These are phyloP conservation scores for Orbilia brochopaga DNA, from an alignment of 2,329 filamentous ascomycete species.

Conservation along the genomic window DNA sequence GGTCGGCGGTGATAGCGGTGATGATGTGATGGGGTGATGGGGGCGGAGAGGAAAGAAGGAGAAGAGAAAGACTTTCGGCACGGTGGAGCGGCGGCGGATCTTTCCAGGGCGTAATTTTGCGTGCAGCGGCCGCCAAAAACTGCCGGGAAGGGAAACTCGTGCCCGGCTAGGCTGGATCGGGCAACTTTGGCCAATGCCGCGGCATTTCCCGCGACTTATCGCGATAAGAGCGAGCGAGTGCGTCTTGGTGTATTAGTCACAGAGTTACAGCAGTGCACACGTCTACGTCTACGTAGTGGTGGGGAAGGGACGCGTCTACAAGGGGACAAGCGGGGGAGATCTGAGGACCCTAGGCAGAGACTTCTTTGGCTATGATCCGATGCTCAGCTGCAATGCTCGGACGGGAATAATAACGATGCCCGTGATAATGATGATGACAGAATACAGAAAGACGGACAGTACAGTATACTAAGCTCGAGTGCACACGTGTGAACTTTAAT, in stretches of 20 bases:
- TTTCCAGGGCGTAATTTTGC: conserved; percentile 7
- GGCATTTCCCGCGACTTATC: conserved; percentile 12
- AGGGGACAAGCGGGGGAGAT: no score
- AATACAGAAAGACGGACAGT: background rate
- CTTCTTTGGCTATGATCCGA: background rate
- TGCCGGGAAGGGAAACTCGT: background rate
- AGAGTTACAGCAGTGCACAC: no score
- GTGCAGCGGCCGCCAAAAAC: conserved; percentile 6
- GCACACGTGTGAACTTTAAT: background rate
- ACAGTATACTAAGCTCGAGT: background rate
- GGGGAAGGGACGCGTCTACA: no score
- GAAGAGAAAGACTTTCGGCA: conserved; percentile 7
- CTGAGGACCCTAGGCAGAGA: background rate
- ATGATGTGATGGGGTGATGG: background rate
- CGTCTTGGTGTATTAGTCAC: background rate
- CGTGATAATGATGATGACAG: conserved; percentile 25
- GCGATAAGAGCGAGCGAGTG: background rate
- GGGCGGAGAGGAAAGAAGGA: conserved; percentile 11
- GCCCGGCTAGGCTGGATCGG: background rate
- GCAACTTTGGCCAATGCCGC: background rate
- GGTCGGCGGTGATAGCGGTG: background rate
- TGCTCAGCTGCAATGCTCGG: background rate
- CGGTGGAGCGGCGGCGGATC: conserved; percentile 7
- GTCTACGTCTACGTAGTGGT: no score
- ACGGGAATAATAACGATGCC: no score